Percentiles rank a stretch among this genome's conserved stretches.
phyloP scores from a whole-genome alignment of 2,329 filamentous ascomycete species.

The Neospermospora avenae region DNA sequence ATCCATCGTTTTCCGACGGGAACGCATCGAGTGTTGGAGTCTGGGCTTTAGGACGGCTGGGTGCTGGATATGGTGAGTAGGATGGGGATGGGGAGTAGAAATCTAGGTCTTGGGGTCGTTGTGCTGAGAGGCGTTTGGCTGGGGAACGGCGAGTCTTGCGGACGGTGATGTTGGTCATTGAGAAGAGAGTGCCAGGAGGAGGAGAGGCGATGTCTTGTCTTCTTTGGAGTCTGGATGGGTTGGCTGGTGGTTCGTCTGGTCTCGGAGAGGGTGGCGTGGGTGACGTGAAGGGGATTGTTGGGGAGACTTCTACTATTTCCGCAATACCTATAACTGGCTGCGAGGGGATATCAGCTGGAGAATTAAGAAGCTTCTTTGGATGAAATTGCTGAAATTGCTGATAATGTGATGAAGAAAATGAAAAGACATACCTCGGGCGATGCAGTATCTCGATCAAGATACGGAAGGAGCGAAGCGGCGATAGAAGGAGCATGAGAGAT shows the following conservation, averaged over 20 bases:
- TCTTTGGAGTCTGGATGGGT: slow-evolving; percentile 5
- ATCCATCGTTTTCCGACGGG: background rate
- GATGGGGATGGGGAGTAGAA: background rate
- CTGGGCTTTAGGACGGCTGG: background rate
- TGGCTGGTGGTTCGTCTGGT: background rate
- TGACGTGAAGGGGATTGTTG: background rate
- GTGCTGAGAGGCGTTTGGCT: background rate
- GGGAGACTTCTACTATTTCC: slow-evolving; percentile 7
- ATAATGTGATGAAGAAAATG: background rate
- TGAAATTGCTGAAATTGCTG: background rate
- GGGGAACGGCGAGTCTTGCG: slow-evolving; percentile 15
- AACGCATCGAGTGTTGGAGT: background rate
- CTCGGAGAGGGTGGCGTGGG: background rate
- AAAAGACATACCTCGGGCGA: slow-evolving; percentile 8
- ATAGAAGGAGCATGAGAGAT: slow-evolving; percentile 16
- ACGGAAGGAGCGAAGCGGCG: slow-evolving; percentile 15
- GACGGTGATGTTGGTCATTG: slow-evolving; percentile 22
- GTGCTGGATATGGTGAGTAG: slow-evolving; percentile 4
- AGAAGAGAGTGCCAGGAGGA: slow-evolving; percentile 6
- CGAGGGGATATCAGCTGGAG: background rate
- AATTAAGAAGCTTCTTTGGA: background rate
- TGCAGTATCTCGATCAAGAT: slow-evolving; percentile 5
- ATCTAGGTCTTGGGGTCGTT: background rate
- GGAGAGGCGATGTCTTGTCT: slow-evolving; percentile 14
- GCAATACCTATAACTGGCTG: slow-evolving; percentile 3